These are phyloP conservation scores for Lithocarpus polystachyus DNA, from an alignment of 306 rosid genomes.

Conservation along the genomic window DNA sequence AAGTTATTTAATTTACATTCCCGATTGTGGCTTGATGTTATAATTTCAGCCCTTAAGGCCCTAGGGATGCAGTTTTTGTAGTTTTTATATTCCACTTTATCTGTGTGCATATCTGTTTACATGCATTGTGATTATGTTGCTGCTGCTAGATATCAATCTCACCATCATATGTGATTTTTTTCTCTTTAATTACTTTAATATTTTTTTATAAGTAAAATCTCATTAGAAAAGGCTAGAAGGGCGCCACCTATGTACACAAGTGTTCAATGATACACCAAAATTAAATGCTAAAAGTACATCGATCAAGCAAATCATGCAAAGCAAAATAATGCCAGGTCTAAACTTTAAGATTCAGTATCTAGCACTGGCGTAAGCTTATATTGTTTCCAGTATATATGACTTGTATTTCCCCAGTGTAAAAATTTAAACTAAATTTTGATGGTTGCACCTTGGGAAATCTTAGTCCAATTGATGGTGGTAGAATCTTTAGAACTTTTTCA, in stretches of 20 bases:
- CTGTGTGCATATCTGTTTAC: background rate
- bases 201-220: too few relatives aligned
- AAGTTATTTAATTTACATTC: constrained; percentile 25
- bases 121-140: background rate
- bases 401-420: background rate
- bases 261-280: too few relatives aligned
- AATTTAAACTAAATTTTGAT: background rate
- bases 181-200: background rate
- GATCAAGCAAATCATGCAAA: background rate
- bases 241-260: too few relatives aligned
- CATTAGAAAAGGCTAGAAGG: too few relatives aligned
- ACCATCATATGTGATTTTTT: background rate
- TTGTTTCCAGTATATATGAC: background rate
- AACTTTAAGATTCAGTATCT: background rate
- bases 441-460: background rate
- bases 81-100: background rate
- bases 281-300: too few relatives aligned
- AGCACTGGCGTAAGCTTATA: background rate
- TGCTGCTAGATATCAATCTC: background rate
- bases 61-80: background rate
- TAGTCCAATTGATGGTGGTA: background rate
- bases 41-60: constrained; percentile 5
- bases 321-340: background rate
- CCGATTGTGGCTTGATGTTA: constrained; percentile 11
- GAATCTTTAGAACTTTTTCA: background rate